Evolutionary conservation across 352 stramenopile species (phyloP).

Genomic region (Phytophthora meadii): DNA sequence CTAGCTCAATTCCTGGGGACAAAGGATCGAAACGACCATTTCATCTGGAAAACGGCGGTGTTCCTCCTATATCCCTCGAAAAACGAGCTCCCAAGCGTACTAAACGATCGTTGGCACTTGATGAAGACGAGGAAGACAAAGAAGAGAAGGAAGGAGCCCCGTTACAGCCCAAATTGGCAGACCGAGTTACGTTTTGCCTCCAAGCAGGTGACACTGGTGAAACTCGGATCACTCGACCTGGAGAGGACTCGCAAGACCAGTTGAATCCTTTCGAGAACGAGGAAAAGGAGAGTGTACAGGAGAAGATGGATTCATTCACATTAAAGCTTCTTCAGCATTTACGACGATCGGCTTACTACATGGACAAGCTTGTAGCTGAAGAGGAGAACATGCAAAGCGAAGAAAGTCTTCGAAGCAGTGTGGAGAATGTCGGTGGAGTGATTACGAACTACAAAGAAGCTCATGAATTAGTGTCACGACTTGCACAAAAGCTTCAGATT

Average conservation of each 20-base stretch:
- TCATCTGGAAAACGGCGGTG: conserved; percentile 9
- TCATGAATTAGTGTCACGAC: conserved; percentile 42
- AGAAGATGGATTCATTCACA: conserved; percentile 52
- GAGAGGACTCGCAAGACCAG: conserved; percentile 61
- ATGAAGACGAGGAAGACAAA: conserved; percentile 14
- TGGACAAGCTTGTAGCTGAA: conserved; percentile 66
- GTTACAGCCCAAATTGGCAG: conserved; percentile 48
- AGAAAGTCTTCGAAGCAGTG: conserved; percentile 48
- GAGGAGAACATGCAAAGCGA: conserved; percentile 56
- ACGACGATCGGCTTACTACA: conserved; percentile 59
- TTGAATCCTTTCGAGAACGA: conserved; percentile 19
- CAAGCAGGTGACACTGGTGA: conserved; percentile 39
- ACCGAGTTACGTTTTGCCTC: conserved; percentile 66
- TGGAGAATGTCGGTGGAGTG: conserved; percentile 34
- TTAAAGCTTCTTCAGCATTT: conserved; percentile 79
- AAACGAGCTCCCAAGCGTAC: conserved; percentile 55
- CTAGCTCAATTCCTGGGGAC: conserved; percentile 31
- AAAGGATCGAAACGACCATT: conserved; percentile 46
- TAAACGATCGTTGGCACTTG: conserved; percentile 46
- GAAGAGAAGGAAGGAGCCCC: conserved; percentile 23
- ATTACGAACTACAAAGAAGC: conserved; percentile 49
- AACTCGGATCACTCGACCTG: conserved; percentile 54
- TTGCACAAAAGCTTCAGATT: conserved; percentile 49
- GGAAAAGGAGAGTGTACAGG: conserved; percentile 39
- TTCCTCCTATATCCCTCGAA: conserved; percentile 35